Conservation (phyloP, 1,139 yeast genomes). For the Suhomyces kunorum region DNA sequence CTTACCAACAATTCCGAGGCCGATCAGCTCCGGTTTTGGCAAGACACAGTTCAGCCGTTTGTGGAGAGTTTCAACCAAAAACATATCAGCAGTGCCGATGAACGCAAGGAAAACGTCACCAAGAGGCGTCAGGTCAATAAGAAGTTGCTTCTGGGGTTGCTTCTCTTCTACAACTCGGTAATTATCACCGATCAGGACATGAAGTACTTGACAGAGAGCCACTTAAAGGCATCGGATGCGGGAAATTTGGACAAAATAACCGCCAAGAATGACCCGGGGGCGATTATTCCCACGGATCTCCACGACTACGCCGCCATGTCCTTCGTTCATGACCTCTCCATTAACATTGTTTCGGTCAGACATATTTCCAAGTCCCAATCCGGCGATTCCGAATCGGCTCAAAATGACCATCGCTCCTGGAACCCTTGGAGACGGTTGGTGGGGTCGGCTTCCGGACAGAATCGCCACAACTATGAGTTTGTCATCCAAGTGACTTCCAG, state of each 20-base stretch:
- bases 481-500: constrained; percentile 39
- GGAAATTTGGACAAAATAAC: constrained; percentile 47
- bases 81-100: constrained; percentile 64
- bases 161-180: constrained; percentile 75
- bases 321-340: constrained; percentile 57
- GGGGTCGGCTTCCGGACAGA: constrained; percentile 20
- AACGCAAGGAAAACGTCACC: constrained; percentile 70
- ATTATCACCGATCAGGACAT: constrained; percentile 62
- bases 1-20: constrained; percentile 49
- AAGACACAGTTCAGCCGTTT: constrained; percentile 72
- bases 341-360: constrained; percentile 69
- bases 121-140: constrained; percentile 66
- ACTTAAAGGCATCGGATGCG: constrained; percentile 55
- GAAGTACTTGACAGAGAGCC: constrained; percentile 49
- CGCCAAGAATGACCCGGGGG: constrained; percentile 3
- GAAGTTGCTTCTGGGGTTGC: constrained; percentile 60
- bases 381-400: neutral
- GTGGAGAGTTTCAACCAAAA: constrained; percentile 73
- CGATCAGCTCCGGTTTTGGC: constrained; percentile 69
- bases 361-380: constrained; percentile 16
- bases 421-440: constrained; percentile 23
- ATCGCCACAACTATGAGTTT: constrained; percentile 44
- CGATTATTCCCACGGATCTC: constrained; percentile 10
- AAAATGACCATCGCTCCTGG: constrained; percentile 21
- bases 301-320: constrained; percentile 39